phyloP scores from a whole-genome alignment of 1,139 yeast genomes.

The Taphrina flavorubra region DNA sequence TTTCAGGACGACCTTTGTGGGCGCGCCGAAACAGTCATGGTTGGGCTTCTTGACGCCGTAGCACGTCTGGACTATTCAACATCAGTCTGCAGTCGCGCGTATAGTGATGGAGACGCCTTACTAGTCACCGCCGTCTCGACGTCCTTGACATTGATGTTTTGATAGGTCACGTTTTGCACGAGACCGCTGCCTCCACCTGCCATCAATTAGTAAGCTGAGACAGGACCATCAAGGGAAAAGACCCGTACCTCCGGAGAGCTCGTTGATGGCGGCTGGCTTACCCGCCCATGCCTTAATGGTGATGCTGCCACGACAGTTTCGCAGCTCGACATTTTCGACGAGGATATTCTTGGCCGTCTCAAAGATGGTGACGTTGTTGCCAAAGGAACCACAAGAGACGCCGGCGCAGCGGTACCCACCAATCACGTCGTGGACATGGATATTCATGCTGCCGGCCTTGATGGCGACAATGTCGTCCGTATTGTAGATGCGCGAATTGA shows the following conservation, averaged over 20 bases:
- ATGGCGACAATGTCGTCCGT: slow-evolving; percentile 19
- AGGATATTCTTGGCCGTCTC: slow-evolving; percentile 9
- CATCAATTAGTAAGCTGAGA: too few relatives aligned
- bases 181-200: not conserved
- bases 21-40: slow-evolving; percentile 11
- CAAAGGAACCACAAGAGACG: slow-evolving; percentile 14
- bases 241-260: slow-evolving; percentile 7
- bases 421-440: slow-evolving; percentile 20
- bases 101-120: not conserved
- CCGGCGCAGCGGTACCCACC: slow-evolving; percentile 14
- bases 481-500: slow-evolving; percentile 12
- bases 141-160: slow-evolving; percentile 13
- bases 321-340: slow-evolving; percentile 6
- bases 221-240: too few relatives aligned
- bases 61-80: not conserved
- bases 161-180: not conserved
- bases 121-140: slow-evolving; percentile 9
- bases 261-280: slow-evolving; percentile 9
- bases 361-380: slow-evolving; percentile 11
- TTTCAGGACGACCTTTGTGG: slow-evolving; percentile 4
- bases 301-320: slow-evolving; percentile 1
- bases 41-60: slow-evolving; percentile 8
- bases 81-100: not conserved
- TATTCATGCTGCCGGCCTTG: slow-evolving; percentile 6
- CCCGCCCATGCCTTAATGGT: slow-evolving; percentile 20